These are phyloP conservation scores for Casuarina cunninghamiana DNA, from an alignment of 306 rosid genomes.

Conservation along the genomic window DNA sequence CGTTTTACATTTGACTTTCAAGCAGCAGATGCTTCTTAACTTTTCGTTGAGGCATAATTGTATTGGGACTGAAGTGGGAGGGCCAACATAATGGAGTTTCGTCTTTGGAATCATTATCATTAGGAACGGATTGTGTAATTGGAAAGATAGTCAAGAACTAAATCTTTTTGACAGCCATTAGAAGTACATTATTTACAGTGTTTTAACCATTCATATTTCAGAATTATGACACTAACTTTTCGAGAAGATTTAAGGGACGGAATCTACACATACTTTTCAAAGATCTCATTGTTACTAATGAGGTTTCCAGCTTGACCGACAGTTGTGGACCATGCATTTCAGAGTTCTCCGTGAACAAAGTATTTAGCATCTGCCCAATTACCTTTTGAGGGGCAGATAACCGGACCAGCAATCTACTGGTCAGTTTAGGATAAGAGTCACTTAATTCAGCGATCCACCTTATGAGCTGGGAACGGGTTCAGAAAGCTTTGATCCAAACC, in stretches of 20 bases:
- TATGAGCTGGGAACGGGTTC: no score
- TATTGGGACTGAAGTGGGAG: not conserved
- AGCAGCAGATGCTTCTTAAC: not conserved
- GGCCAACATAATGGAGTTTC: not conserved
- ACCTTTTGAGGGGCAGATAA: no score
- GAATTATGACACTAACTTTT: not conserved
- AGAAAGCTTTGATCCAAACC: no score
- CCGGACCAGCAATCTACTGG: no score
- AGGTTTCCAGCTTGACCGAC: not conserved
- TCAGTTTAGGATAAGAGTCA: no score
- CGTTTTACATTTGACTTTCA: not conserved
- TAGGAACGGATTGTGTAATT: not conserved
- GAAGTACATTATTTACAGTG: not conserved
- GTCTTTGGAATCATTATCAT: not conserved
- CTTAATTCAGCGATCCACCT: no score
- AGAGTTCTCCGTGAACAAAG: no score
- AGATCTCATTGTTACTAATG: not conserved
- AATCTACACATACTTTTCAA: not conserved
- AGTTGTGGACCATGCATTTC: no score
- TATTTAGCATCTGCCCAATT: no score
- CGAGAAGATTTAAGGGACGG: not conserved
- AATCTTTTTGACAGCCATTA: slow-evolving; percentile 1
- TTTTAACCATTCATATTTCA: not conserved
- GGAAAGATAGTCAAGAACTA: not conserved
- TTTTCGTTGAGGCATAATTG: not conserved